Evolutionary conservation across 2,329 filamentous ascomycete genomes (phyloP).

Genomic region (Colletotrichum caudatum): DNA sequence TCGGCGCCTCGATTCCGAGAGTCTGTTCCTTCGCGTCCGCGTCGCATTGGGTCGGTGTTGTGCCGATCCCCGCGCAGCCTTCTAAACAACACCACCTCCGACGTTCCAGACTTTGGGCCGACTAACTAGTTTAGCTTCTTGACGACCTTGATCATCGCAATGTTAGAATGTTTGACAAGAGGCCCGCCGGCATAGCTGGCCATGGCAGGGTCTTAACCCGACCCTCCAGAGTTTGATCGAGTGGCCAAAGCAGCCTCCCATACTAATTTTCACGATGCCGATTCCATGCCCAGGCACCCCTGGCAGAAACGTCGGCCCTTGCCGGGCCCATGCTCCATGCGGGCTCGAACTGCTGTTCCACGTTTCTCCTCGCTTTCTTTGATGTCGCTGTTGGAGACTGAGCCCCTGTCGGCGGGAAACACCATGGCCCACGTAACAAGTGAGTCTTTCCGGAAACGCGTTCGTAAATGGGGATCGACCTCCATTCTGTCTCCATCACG

Average conservation of each 20-base stretch:
- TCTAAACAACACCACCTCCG: background rate
- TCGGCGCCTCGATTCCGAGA: conserved; percentile 17
- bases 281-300: conserved; percentile 17
- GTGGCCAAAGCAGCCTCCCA: conserved; percentile 29
- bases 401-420: conserved; percentile 1
- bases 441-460: conserved; percentile 11
- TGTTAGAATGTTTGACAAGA: background rate
- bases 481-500: conserved; percentile 26
- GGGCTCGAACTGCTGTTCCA: conserved; percentile 21
- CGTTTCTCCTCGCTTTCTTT: conserved; percentile 24
- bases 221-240: conserved; percentile 19
- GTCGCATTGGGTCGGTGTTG: conserved; percentile 18
- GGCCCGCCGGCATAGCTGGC: background rate
- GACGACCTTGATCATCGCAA: background rate
- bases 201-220: background rate
- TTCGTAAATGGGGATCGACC: background rate
- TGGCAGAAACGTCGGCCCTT: conserved; percentile 29
- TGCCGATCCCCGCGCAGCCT: conserved; percentile 6
- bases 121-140: background rate
- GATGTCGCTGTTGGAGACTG: conserved; percentile 3
- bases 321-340: conserved; percentile 21
- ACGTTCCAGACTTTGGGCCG: background rate
- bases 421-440: conserved; percentile 17
- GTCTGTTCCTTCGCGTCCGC: conserved; percentile 9
- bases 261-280: background rate